A percentile compares a stretch with the other conserved stretches of the same genome.
Evolutionary conservation across 768 basidiomycete species (phyloP).

Genomic region (Lenzites betulinus): DNA sequence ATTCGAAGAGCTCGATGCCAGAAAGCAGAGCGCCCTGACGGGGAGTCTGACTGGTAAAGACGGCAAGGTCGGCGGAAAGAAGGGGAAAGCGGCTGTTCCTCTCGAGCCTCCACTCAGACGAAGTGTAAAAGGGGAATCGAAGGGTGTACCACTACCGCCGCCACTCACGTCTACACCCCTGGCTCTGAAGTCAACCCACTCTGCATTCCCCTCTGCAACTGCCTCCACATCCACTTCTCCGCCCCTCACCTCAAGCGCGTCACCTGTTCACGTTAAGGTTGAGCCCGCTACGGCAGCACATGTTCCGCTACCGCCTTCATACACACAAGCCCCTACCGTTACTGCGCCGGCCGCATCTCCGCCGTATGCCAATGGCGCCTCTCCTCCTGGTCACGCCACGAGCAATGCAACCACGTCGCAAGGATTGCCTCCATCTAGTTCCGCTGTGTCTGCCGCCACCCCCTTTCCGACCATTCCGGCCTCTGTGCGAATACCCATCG

Average conservation of each 20-base stretch:
- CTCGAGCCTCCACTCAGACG: conserved; percentile 70
- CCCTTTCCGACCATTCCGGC: conserved; percentile 37
- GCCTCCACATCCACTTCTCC: conserved; percentile 4
- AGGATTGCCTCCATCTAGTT: conserved; percentile 25
- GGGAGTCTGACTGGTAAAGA: conserved; percentile 38
- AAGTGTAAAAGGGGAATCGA: conserved; percentile 65
- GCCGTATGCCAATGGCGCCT: conserved; percentile 3
- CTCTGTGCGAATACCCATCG: conserved; percentile 70
- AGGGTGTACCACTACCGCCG: conserved; percentile 62
- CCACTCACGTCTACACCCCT: conserved; percentile 69
- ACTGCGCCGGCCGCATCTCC: conserved; percentile 12
- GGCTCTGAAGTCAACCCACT: conserved; percentile 42
- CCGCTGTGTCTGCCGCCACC: conserved; percentile 23
- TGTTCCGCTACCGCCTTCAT: conserved; percentile 14
- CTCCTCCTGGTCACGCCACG: conserved; percentile 2
- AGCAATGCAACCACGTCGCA: neutral
- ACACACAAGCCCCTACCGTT: conserved; percentile 5
- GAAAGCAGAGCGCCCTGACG: conserved; percentile 42
- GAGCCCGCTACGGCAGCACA: conserved; percentile 21
- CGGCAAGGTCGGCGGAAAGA: conserved; percentile 50
- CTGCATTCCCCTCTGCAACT: conserved; percentile 7
- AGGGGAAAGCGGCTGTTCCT: conserved; percentile 52
- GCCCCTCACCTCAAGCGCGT: conserved; percentile 9
- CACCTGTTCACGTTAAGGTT: conserved; percentile 25
- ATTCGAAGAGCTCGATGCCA: conserved; percentile 71